A percentile compares a stretch with the other conserved stretches of the same genome.
Evolutionary conservation across 148 eudicot genomes (phyloP).

Genomic region (Selenicereus undatus): DNA sequence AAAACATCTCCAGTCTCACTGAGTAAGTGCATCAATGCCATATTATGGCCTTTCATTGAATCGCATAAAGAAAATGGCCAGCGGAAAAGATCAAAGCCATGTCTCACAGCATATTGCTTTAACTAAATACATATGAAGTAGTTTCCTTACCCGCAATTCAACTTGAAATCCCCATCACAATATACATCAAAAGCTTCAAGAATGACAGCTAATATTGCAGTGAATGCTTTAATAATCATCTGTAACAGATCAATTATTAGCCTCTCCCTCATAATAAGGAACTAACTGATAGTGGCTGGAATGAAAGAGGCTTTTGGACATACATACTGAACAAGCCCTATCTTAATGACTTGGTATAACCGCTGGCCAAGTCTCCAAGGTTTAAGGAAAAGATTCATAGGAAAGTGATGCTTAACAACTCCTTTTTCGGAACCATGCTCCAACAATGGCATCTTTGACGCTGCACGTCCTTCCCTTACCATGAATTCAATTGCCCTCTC

Average conservation of each 20-base stretch:
- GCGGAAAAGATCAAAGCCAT: background rate
- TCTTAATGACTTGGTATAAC: conserved; percentile 92
- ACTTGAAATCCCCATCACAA: conserved; percentile 96
- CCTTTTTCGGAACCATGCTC: conserved; percentile 78
- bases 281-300: conserved; percentile 13
- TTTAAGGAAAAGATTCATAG: conserved; percentile 68
- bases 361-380: conserved; percentile 88
- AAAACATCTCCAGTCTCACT: background rate
- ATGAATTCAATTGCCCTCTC: conserved; percentile 82
- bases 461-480: conserved; percentile 86
- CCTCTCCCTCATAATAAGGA: conserved; percentile 15
- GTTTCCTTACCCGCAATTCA: conserved; percentile 73
- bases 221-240: conserved; percentile 95
- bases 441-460: conserved; percentile 61
- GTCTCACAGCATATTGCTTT: conserved; percentile 2
- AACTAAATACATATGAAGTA: background rate
- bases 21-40: background rate
- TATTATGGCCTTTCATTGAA: background rate
- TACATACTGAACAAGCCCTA: conserved; percentile 98
- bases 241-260: conserved; percentile 29
- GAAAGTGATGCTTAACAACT: conserved; percentile 79
- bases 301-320: conserved; percentile 35
- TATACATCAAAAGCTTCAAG: conserved; percentile 83
- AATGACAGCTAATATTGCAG: conserved; percentile 81
- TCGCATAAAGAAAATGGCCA: background rate